Base-by-base conservation (phyloP, 2,329 filamentous ascomycete species). In the Botryotinia calthae region DNA sequence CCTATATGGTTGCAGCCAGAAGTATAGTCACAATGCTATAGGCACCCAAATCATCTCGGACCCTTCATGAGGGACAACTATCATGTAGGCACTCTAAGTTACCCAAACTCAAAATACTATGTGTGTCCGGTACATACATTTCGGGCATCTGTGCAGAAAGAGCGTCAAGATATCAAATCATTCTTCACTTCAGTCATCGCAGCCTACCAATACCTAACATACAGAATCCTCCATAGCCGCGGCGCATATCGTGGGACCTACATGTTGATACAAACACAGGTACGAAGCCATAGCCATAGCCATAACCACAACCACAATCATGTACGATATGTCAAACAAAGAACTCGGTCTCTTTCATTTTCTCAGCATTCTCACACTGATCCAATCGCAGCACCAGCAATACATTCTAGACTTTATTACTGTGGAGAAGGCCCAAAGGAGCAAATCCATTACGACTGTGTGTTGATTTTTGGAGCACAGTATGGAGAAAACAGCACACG, bases 201-300 rank as follows among this genome's bases (percentile, higher is more conserved):
- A 61, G 58, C 34, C 58, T 40, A 25, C 58, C 31, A n/a, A 1
- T 4, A 1, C 9, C 22, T 28, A n/a, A 28, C 14, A 62, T 12
- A 18, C 25, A 12, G 59, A 12, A 42, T 66, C n/a, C 63, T 61
- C 31, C 28, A 61, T 37, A 70, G 54, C 67, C 67, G 67, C 66
- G 34, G 51, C n/a, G 51, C 67, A 59, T 59, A 66, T 66, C 9
- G 22, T 42, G 10, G 9, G 22, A 46, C 40, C 46, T 34, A 46
- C 40, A 31, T n/a, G 14, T 31, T 40, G 22, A 40, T 58, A 14
- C 51, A 20, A 46, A 58, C 18, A 3, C 25, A 46, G 31, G 40
- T 42, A 56, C 34, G 54, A 58, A 34, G 34, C 58, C 25, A 40
- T 22, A 42, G n/a, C n/a, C n/a, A n/a, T n/a, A n/a, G 34, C 34